phyloP scores from a whole-genome alignment of 2,329 filamentous ascomycete species.

The Fusarium sp. region DNA sequence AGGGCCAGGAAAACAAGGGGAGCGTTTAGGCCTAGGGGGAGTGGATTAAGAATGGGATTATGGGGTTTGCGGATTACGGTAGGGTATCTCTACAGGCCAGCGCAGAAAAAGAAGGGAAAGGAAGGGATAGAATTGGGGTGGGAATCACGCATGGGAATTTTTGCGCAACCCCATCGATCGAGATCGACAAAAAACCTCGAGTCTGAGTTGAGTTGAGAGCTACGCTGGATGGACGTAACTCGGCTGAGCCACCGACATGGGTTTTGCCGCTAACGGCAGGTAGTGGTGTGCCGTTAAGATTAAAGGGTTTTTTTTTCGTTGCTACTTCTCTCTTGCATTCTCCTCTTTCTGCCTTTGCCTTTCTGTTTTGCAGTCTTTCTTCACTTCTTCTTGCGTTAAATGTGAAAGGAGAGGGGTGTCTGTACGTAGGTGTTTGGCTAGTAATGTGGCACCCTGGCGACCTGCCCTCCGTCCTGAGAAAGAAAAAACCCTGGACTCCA shows the following conservation, averaged over 20 bases:
- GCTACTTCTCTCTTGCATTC: background rate
- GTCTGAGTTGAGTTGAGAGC: constrained; percentile 33
- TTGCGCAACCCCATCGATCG: constrained; percentile 54
- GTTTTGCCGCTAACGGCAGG: constrained; percentile 23
- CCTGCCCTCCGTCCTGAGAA: constrained; percentile 2
- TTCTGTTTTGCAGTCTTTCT: background rate
- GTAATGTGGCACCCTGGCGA: constrained; percentile 2
- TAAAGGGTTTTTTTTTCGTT: background rate
- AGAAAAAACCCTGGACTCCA: constrained; percentile 18
- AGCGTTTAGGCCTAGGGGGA: constrained; percentile 5
- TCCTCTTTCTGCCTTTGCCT: constrained; percentile 12
- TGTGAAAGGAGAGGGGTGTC: background rate
- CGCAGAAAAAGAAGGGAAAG: constrained; percentile 29
- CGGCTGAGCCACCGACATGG: constrained; percentile 39
- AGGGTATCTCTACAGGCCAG: constrained; percentile 6
- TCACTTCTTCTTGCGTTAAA: background rate
- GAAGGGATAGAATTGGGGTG: constrained; percentile 46
- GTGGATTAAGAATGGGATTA: background rate
- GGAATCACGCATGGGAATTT: constrained; percentile 47
- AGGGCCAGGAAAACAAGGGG: constrained; percentile 31
- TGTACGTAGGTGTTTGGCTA: background rate
- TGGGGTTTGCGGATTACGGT: background rate
- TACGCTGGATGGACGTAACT: constrained; percentile 35
- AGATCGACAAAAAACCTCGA: constrained; percentile 50
- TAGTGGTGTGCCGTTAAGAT: constrained; percentile 26